Percentiles rank a stretch among this genome's conserved stretches.
phyloP scores from a whole-genome alignment of 345 rosid genomes.

The Lagerstroemia speciosa region DNA sequence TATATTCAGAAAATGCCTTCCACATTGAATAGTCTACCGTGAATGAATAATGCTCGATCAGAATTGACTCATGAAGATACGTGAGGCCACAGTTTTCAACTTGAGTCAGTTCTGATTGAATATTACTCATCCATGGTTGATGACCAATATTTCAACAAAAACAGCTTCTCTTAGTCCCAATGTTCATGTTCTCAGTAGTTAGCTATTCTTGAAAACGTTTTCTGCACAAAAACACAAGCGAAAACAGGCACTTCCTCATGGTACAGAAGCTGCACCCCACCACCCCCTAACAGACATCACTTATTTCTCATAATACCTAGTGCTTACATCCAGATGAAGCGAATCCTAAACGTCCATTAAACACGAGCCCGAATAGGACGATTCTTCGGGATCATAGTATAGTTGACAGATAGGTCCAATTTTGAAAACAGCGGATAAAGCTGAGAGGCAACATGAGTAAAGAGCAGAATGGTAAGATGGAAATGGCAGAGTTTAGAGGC shows the following conservation, averaged over 20 bases:
- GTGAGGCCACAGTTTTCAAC: too few relatives aligned
- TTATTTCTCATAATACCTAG: neutral
- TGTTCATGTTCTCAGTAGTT: neutral
- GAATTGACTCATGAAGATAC: too few relatives aligned
- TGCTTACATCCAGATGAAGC: neutral
- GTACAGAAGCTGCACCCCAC: neutral
- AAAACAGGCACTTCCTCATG: neutral
- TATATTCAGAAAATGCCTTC: neutral
- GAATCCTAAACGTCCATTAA: too few relatives aligned
- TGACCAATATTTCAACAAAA: too few relatives aligned
- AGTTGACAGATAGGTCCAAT: too few relatives aligned
- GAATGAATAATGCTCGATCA: too few relatives aligned
- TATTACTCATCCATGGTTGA: too few relatives aligned
- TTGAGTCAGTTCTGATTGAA: too few relatives aligned
- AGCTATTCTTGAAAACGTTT: neutral
- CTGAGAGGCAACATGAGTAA: neutral
- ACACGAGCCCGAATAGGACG: too few relatives aligned
- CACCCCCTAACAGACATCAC: neutral
- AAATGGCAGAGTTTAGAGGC: neutral
- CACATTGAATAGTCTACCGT: too few relatives aligned
- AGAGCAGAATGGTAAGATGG: neutral
- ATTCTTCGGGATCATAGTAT: neutral
- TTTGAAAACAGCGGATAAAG: neutral
- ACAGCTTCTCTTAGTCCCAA: too few relatives aligned
- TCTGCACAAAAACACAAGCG: neutral